Conservation (phyloP, 2,329 filamentous ascomycete genomes). For the Periconia macrospinosa region DNA sequence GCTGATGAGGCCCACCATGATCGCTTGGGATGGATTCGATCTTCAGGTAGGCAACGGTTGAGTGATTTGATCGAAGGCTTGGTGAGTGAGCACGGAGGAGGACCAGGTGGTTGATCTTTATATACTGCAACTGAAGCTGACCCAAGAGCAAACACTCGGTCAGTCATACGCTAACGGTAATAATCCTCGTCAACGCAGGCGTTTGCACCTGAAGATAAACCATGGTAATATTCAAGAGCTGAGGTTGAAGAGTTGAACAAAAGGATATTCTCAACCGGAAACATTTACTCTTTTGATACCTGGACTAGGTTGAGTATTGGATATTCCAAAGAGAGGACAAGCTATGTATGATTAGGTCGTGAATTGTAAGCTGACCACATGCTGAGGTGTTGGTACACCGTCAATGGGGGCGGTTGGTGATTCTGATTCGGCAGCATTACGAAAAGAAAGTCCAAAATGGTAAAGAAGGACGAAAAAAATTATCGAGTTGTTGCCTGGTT, state of each 20-base stretch:
- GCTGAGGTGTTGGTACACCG: background rate
- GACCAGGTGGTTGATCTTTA: background rate
- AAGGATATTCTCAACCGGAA: background rate
- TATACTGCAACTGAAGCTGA: background rate
- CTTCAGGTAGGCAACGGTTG: too few species aligned
- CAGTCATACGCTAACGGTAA: too few species aligned
- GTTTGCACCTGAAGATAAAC: background rate
- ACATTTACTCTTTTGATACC: too few species aligned
- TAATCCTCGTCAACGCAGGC: too few species aligned
- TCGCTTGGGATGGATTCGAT: too few species aligned
- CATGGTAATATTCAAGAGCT: background rate
- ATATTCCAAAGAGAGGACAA: too few species aligned
- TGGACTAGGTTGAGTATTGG: too few species aligned
- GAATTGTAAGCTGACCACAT: background rate
- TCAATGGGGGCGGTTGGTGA: background rate
- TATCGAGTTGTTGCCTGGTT: background rate
- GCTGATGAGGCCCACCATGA: background rate
- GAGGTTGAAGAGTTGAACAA: background rate
- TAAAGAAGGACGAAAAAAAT: background rate
- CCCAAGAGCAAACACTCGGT: too few species aligned
- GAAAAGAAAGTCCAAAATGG: background rate
- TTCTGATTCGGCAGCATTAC: background rate
- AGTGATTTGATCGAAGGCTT: background rate
- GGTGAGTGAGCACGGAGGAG: too few species aligned
- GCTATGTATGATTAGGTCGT: background rate